Conservation (phyloP, 371 early-diverging fungal species). For the Mortierella sp. region DNA sequence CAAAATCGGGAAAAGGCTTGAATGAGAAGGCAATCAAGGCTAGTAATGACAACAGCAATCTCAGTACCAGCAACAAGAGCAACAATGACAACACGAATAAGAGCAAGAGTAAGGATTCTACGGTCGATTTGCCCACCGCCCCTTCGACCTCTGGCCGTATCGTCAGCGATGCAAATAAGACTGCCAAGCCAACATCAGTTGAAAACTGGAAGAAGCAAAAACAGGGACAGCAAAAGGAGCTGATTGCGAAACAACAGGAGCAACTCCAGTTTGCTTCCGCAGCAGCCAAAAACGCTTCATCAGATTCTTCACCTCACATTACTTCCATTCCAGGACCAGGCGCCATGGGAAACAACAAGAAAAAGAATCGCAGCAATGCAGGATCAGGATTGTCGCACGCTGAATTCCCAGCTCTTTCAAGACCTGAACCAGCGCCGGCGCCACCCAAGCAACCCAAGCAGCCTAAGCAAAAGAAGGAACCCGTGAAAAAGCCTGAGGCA, state of each 20-base stretch:
- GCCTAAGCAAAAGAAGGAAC: conserved; percentile 40
- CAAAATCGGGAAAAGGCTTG: neutral
- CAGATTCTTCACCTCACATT: conserved; percentile 37
- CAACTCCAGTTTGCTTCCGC: conserved; percentile 41
- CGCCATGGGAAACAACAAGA: conserved; percentile 39
- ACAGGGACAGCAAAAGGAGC: conserved; percentile 29
- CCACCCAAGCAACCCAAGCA: conserved; percentile 32
- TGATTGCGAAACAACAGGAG: conserved; percentile 43
- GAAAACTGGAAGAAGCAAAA: conserved; percentile 41
- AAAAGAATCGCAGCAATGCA: conserved; percentile 34
- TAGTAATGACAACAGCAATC: conserved; percentile 1
- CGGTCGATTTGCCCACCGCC: neutral
- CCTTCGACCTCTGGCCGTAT: neutral
- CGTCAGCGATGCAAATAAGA: conserved; percentile 13
- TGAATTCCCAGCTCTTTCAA: conserved; percentile 47
- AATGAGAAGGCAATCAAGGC: conserved; percentile 1
- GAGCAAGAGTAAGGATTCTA: neutral
- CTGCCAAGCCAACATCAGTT: conserved; percentile 27
- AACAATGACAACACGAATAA: neutral
- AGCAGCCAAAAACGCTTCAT: conserved; percentile 24
- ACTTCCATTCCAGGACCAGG: conserved; percentile 53
- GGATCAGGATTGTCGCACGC: conserved; percentile 46
- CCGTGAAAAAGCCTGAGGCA: conserved; percentile 15
- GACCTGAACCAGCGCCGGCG: conserved; percentile 22
- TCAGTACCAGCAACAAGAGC: conserved; percentile 3